phyloP scores from a whole-genome alignment of 805 yeast species.

The Metschnikowia aberdeeniae region DNA sequence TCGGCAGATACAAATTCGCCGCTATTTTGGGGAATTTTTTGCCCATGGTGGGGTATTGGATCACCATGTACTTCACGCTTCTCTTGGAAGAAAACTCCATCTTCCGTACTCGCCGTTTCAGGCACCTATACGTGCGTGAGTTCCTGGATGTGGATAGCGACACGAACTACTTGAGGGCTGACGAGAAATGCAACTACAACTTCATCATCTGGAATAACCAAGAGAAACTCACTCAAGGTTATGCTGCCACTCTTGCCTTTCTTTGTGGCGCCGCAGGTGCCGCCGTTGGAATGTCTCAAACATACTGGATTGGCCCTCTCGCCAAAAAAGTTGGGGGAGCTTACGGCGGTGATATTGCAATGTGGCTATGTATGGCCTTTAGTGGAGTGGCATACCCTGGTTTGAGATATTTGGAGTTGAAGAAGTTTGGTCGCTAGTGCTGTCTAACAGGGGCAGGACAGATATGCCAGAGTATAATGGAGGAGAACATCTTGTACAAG shows the following conservation, averaged over 20 bases:
- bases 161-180: slow-evolving; percentile 9
- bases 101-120: slow-evolving; percentile 51
- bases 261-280: slow-evolving; percentile 75
- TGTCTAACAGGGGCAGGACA: neutral
- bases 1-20: slow-evolving; percentile 69
- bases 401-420: slow-evolving; percentile 62
- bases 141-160: slow-evolving; percentile 19
- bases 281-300: slow-evolving; percentile 84
- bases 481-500: too few relatives aligned
- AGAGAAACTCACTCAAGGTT: slow-evolving; percentile 58
- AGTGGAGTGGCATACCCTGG: slow-evolving; percentile 61
- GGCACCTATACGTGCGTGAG: slow-evolving; percentile 30
- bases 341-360: slow-evolving; percentile 75
- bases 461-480: too few relatives aligned
- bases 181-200: slow-evolving; percentile 15
- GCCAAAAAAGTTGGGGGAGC: slow-evolving; percentile 55
- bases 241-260: slow-evolving; percentile 66
- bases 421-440: slow-evolving; percentile 31
- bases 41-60: slow-evolving; percentile 93
- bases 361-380: slow-evolving; percentile 74
- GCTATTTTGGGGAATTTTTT: slow-evolving; percentile 73
- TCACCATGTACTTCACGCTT: slow-evolving; percentile 71
- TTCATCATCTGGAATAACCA: slow-evolving; percentile 59
- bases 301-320: slow-evolving; percentile 74
- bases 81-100: slow-evolving; percentile 67